Conservation (phyloP, 352 stramenopile species). For the Hyaloperonospora arabidopsidis region DNA sequence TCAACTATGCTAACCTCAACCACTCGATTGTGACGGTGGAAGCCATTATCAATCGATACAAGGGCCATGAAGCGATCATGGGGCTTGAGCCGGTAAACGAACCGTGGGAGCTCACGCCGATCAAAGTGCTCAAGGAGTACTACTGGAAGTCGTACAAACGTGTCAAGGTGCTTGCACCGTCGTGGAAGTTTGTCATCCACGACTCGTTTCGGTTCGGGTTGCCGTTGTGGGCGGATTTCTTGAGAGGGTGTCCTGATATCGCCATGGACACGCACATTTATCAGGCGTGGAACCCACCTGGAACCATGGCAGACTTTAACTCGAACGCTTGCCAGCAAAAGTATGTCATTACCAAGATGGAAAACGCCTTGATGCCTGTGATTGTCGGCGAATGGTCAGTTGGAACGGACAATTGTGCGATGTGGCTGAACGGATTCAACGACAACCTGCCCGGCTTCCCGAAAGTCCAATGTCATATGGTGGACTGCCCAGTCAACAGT, state of each 20-base stretch:
- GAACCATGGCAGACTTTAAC: slow-evolving; percentile 79
- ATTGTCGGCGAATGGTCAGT: slow-evolving; percentile 95
- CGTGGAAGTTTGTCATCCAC: slow-evolving; percentile 95
- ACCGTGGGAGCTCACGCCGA: slow-evolving; percentile 92
- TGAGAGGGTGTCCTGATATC: slow-evolving; percentile 87
- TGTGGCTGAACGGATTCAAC: slow-evolving; percentile 86
- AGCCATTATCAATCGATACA: slow-evolving; percentile 86
- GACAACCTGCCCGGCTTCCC: slow-evolving; percentile 90
- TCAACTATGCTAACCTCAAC: slow-evolving; percentile 89
- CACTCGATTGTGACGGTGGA: slow-evolving; percentile 88
- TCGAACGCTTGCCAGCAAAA: slow-evolving; percentile 90
- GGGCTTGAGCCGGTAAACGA: slow-evolving; percentile 94
- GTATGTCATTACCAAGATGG: slow-evolving; percentile 84
- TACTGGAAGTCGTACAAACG: slow-evolving; percentile 97
- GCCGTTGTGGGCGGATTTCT: slow-evolving; percentile 62
- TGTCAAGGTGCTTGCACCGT: slow-evolving; percentile 85
- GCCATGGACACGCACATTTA: slow-evolving; percentile 96
- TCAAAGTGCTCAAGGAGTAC: slow-evolving; percentile 89
- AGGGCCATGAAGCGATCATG: slow-evolving; percentile 83
- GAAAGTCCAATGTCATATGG: slow-evolving; percentile 81
- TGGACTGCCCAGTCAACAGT: slow-evolving; percentile 72
- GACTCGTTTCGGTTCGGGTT: slow-evolving; percentile 92
- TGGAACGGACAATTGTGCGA: slow-evolving; percentile 76
- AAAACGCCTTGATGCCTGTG: slow-evolving; percentile 89
- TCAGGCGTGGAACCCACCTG: slow-evolving; percentile 81